Base-by-base conservation (phyloP, 2,329 filamentous ascomycete genomes). In the Alternaria arbusti region DNA sequence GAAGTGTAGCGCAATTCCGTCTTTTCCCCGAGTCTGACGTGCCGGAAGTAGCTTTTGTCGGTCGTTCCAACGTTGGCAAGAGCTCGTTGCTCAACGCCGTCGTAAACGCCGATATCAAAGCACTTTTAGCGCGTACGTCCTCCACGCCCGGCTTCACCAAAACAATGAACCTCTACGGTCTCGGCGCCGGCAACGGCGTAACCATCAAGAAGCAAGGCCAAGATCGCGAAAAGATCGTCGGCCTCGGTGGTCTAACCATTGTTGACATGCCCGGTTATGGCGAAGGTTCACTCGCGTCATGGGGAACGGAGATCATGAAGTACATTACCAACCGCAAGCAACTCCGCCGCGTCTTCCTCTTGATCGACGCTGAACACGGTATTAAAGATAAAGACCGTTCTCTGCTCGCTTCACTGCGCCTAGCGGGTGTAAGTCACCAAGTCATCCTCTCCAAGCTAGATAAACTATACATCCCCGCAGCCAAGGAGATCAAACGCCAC, bases 201-300 rank as follows among this genome's bases (percentile, higher is more conserved):
- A 52, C 64, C 1, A 61, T 77, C 13, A 68, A 65, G 50, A 71
- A 69, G 70, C 74, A 61, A 36, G 32, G 32, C 4, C 32, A 36
- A 3, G 69, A 66, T 3, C 58, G 63, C 11, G 77, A 74, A 59
- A 75, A 75, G 26, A 79, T 80, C 40, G 64, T 81, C 9, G 80
- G 80, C 1, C 59, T 66, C 0, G 79, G 81, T 0, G 82, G 81
- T 0, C 73, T 91, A 26, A 84, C 89, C 0, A 83, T 93, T 32
- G 82, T 92, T 20, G 90, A 93, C 76, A 90, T 90, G 86, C 90
- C 90, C 1, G 90, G 90, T 0, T 92, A 92, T 72, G 90, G 90
- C 5, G 84, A 87, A 60, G 89, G 86, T 1, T 88, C 87, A 71
- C 79, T 85, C 32, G 77, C 82, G 9, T 86, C 87, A 70, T 92